phyloP scores from a whole-genome alignment of 257 asterid species.

The Marsdenia floribunda region DNA sequence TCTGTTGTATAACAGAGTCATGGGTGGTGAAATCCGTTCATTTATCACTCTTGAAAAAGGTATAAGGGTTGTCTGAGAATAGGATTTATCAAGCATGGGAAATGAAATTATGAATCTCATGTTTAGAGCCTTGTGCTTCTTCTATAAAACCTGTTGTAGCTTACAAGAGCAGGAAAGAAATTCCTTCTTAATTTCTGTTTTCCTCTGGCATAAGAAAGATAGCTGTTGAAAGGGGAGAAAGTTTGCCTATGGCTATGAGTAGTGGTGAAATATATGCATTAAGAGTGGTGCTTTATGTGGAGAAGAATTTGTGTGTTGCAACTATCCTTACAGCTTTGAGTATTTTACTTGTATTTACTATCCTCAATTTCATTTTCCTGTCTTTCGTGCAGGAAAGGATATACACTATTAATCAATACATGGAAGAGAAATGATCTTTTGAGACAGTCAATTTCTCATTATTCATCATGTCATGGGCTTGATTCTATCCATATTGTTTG shows the following conservation, averaged over 20 bases:
- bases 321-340: background rate
- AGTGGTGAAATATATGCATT: background rate
- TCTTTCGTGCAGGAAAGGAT: slow-evolving; percentile 53
- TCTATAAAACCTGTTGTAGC: background rate
- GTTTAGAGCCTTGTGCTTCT: background rate
- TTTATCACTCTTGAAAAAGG: background rate
- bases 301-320: background rate
- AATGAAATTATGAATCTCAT: background rate
- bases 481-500: slow-evolving; percentile 66
- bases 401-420: slow-evolving; percentile 72
- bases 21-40: background rate
- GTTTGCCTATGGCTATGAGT: background rate
- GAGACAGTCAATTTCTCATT: slow-evolving; percentile 70
- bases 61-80: background rate
- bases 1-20: background rate
- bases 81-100: background rate
- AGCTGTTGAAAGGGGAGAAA: background rate
- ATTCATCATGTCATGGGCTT: slow-evolving; percentile 65
- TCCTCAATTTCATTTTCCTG: background rate
- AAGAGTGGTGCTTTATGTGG: background rate
- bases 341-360: background rate
- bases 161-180: background rate
- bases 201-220: background rate
- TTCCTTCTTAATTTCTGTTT: background rate
- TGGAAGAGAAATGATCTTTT: slow-evolving; percentile 89